Percentiles rank a stretch among this genome's conserved stretches.
phyloP scores from a whole-genome alignment of 352 stramenopile genomes.

The Globisporangium paroecandrum region DNA sequence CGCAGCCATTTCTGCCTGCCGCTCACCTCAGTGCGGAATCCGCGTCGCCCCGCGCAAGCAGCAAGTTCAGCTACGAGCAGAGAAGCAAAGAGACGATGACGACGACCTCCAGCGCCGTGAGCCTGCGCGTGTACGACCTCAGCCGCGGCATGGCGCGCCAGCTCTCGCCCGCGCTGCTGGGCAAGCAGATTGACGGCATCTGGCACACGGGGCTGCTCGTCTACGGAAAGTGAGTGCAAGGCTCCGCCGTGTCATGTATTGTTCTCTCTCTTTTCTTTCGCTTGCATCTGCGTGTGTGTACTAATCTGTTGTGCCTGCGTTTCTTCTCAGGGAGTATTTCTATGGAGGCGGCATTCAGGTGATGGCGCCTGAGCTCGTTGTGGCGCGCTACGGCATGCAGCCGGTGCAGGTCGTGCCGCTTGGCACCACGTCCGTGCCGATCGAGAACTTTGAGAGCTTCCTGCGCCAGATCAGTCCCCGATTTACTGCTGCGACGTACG shows the following conservation, averaged over 20 bases:
- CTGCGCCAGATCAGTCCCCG: slow-evolving; percentile 64
- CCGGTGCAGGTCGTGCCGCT: slow-evolving; percentile 81
- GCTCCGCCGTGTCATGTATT: too few species aligned
- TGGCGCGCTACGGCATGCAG: slow-evolving; percentile 81
- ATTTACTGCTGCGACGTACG: slow-evolving; percentile 90
- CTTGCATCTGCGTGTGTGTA: slow-evolving; percentile 35
- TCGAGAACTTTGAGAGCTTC: slow-evolving; percentile 84
- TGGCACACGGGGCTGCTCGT: slow-evolving; percentile 87
- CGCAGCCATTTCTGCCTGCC: too few species aligned
- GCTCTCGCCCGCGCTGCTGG: slow-evolving; percentile 87
- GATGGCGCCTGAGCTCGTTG: slow-evolving; percentile 60
- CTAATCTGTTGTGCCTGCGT: slow-evolving; percentile 4
- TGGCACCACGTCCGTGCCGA: slow-evolving; percentile 69
- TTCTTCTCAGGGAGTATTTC: slow-evolving; percentile 86
- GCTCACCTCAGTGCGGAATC: slow-evolving; percentile 1
- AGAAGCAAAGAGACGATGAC: background rate
- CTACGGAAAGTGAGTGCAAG: slow-evolving; percentile 34
- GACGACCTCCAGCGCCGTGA: slow-evolving; percentile 34
- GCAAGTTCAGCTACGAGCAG: background rate
- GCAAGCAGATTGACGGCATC: slow-evolving; percentile 93
- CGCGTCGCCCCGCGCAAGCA: background rate
- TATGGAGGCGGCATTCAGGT: slow-evolving; percentile 92
- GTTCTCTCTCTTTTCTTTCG: background rate
- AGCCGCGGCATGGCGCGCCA: slow-evolving; percentile 90
- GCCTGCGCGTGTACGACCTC: slow-evolving; percentile 95